phyloP scores from a whole-genome alignment of 2,329 filamentous ascomycete genomes.

The Ascomycota sp. region DNA sequence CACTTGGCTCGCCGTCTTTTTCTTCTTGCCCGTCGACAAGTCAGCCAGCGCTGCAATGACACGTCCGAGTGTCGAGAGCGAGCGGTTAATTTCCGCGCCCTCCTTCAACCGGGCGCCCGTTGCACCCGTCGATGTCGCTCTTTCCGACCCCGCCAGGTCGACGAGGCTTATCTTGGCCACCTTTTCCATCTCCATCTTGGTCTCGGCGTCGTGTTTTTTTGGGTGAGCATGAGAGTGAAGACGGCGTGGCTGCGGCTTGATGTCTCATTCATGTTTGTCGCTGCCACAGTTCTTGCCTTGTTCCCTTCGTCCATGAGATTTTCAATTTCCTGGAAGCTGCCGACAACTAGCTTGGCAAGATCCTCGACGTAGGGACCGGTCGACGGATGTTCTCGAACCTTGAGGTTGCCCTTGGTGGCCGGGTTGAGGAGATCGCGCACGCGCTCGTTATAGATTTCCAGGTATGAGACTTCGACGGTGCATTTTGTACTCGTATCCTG shows the following conservation, averaged over 20 bases:
- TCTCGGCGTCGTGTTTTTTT: constrained; percentile 84
- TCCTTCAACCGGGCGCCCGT: constrained; percentile 91
- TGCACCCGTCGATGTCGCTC: constrained; percentile 91
- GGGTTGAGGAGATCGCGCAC: constrained; percentile 92
- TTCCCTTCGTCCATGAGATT: constrained; percentile 98
- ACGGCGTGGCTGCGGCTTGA: constrained; percentile 96
- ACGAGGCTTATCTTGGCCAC: constrained; percentile 96
- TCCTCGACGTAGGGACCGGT: constrained; percentile 97
- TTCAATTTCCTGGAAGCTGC: constrained; percentile 88
- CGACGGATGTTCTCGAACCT: constrained; percentile 92
- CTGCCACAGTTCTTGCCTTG: constrained; percentile 91
- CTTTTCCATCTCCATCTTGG: constrained; percentile 93
- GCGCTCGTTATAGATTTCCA: constrained; percentile 98
- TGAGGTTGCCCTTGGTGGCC: constrained; percentile 85
- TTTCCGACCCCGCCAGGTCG: constrained; percentile 90
- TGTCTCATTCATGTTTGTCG: constrained; percentile 99
- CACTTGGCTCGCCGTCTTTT: constrained; percentile 53
- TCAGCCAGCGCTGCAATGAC: constrained; percentile 94
- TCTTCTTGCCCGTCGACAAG: constrained; percentile 69
- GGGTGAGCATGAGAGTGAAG: constrained; percentile 86
- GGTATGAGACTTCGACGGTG: constrained; percentile 93
- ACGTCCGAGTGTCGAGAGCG: constrained; percentile 84
- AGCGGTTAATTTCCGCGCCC: constrained; percentile 95
- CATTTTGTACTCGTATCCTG: constrained; percentile 65
- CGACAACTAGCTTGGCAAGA: constrained; percentile 81